Conservation (phyloP, 129 eudicot species). For the Artemisia tridentata region DNA sequence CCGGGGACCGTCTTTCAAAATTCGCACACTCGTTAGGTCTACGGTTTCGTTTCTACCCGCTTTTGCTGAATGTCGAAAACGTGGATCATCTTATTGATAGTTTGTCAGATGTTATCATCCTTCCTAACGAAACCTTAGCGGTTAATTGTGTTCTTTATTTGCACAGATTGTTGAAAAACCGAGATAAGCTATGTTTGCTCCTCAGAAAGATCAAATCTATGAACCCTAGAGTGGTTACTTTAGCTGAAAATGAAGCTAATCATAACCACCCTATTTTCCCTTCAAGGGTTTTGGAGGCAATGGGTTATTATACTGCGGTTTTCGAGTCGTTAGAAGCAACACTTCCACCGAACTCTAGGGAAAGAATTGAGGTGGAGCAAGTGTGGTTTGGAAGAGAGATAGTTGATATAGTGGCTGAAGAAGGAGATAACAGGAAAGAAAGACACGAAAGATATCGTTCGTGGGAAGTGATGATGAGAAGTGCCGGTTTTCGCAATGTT, state of each 20-base stretch:
- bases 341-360: conserved; percentile 70
- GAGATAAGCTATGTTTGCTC: conserved; percentile 42
- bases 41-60: conserved; percentile 61
- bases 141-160: conserved; percentile 70
- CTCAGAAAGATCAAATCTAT: conserved; percentile 58
- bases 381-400: conserved; percentile 87
- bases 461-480: conserved; percentile 73
- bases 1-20: conserved; percentile 72
- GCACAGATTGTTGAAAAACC: conserved; percentile 54
- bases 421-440: conserved; percentile 52
- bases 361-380: conserved; percentile 67
- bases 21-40: conserved; percentile 73
- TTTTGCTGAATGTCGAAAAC: conserved; percentile 36
- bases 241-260: conserved; percentile 67
- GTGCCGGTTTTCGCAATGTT: conserved; percentile 50
- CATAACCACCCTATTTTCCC: conserved; percentile 63
- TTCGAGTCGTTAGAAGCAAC: conserved; percentile 91
- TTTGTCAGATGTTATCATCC: conserved; percentile 26
- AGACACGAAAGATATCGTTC: conserved; percentile 67
- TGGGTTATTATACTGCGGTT: conserved; percentile 66
- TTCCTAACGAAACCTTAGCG: conserved; percentile 65
- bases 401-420: conserved; percentile 52
- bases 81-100: conserved; percentile 14
- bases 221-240: conserved; percentile 62
- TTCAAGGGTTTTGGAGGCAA: conserved; percentile 51